Conservation (phyloP, 2,329 filamentous ascomycete genomes). For the Xylaria multiplex region DNA sequence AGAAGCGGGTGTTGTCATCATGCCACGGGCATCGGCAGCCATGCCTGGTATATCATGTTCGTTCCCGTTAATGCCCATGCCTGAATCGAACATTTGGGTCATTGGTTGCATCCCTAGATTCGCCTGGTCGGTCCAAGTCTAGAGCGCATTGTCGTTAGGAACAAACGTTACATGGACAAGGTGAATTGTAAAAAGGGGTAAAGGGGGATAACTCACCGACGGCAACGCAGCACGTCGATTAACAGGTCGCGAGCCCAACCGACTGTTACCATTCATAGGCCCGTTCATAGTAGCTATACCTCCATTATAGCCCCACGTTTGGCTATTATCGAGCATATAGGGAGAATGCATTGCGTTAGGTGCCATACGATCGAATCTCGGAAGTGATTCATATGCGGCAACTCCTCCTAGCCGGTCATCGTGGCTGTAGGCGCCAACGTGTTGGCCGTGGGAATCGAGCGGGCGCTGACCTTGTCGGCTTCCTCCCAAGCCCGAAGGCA, state of each 20-base stretch:
- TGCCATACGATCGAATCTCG: conserved; percentile 52
- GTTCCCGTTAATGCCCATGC: conserved; percentile 54
- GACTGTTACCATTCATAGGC: conserved; percentile 71
- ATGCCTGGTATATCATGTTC: conserved; percentile 50
- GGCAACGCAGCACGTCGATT: conserved; percentile 73
- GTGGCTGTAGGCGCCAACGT: conserved; percentile 72
- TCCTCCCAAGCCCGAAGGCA: conserved; percentile 57
- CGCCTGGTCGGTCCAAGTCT: conserved; percentile 64
- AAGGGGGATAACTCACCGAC: conserved; percentile 66
- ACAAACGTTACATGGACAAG: conserved; percentile 22
- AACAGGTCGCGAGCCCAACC: conserved; percentile 60
- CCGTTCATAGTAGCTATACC: conserved; percentile 72
- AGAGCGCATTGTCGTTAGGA: conserved; percentile 20
- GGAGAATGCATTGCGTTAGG: conserved; percentile 53
- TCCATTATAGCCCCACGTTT: conserved; percentile 80
- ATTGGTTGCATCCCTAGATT: conserved; percentile 57
- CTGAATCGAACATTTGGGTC: conserved; percentile 48
- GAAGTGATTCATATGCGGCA: conserved; percentile 66
- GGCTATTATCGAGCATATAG: conserved; percentile 73
- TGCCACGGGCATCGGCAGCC: conserved; percentile 54
- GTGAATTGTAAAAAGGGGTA: conserved; percentile 30
- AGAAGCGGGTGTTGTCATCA: conserved; percentile 55
- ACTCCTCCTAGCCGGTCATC: conserved; percentile 69
- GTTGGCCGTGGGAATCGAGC: conserved; percentile 77
- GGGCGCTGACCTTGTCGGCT: conserved; percentile 80